Base-by-base conservation (phyloP, 495 filamentous ascomycete species). In the Penicillium coprophilum region DNA sequence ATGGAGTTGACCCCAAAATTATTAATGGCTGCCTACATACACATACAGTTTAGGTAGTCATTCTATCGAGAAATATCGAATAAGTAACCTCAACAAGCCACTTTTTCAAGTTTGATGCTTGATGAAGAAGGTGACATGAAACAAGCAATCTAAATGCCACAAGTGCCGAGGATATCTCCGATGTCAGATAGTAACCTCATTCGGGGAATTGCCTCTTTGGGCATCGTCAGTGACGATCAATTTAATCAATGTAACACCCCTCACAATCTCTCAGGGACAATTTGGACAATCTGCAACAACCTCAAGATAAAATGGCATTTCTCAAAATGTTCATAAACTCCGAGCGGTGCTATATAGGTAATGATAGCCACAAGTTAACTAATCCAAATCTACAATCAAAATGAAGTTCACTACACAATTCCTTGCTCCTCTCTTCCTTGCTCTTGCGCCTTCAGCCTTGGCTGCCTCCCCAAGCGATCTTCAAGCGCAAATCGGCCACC, bases 401-500 rank as follows among this genome's bases (percentile, higher is more conserved):
- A 62, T 62, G 60, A 47, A 46, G 21, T 48, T 30, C 32, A 39
- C 31, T 5, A 52, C 45, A 30, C 44, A 47, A 17, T n/a, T 38
- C 8, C 27, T 62, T 15, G 24, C 55, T 36, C 43, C 46, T 30
- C 23, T 52, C 43, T 52, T 47, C 11, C 20, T 59, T 1, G 41
- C 50, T 28, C 36, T 55, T 2, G 46, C 41, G 10, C 8, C 39
- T 4, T 15, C 34, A 17, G 36, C 55, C 4, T 27, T 3, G 21
- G 50, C 60, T 41, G 19, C 17, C 30, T 32, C n/a, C 24, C 21
- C 38, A 3, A 17, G 2, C 2, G 34, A 58, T 31, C 46, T 62
- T 1, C 4, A 40, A 6, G 55, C 49, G n/a, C 53, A 68, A n/a
- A 68, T 61, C 7, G 68, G 62, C 19, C 54, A 60, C 17, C 71